These are phyloP conservation scores for Candida golubevii DNA, from an alignment of 805 yeast genomes.

Conservation along the genomic window DNA sequence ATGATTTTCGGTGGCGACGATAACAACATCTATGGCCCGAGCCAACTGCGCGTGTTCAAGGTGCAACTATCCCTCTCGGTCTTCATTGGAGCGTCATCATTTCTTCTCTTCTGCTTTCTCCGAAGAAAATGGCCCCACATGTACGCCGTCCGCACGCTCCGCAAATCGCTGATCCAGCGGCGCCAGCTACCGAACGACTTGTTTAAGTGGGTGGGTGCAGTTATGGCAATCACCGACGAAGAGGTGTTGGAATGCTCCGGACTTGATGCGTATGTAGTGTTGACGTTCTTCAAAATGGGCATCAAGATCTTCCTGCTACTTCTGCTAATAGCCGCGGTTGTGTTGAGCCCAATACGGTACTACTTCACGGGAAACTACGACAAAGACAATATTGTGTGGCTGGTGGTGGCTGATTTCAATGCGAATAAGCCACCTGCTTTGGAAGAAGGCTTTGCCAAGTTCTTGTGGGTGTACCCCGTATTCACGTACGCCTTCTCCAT, in stretches of 20 bases:
- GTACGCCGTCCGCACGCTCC: slow-evolving; percentile 51
- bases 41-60: slow-evolving; percentile 53
- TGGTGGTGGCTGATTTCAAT: slow-evolving; percentile 6
- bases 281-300: slow-evolving; percentile 36
- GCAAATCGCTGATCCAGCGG: slow-evolving; percentile 33
- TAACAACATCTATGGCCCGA: slow-evolving; percentile 35
- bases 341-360: slow-evolving; percentile 36
- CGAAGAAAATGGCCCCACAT: slow-evolving; percentile 54
- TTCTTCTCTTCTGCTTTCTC: slow-evolving; percentile 46
- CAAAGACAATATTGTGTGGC: slow-evolving; percentile 30
- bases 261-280: slow-evolving; percentile 32
- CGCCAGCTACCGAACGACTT: slow-evolving; percentile 39
- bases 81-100: slow-evolving; percentile 42
- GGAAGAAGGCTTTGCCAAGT: slow-evolving; percentile 36
- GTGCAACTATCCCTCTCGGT: slow-evolving; percentile 51
- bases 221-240: slow-evolving; percentile 23
- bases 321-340: slow-evolving; percentile 22
- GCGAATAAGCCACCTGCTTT: slow-evolving; percentile 20
- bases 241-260: slow-evolving; percentile 24
- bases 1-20: slow-evolving; percentile 11
- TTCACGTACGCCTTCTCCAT: slow-evolving; percentile 54
- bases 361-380: slow-evolving; percentile 42
- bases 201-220: slow-evolving; percentile 25
- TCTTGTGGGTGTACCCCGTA: slow-evolving; percentile 49
- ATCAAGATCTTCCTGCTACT: slow-evolving; percentile 20